A percentile compares a stretch with the other conserved stretches of the same genome.
These are phyloP conservation scores for Candida succiphila DNA, from an alignment of 805 yeast species.

Conservation along the genomic window DNA sequence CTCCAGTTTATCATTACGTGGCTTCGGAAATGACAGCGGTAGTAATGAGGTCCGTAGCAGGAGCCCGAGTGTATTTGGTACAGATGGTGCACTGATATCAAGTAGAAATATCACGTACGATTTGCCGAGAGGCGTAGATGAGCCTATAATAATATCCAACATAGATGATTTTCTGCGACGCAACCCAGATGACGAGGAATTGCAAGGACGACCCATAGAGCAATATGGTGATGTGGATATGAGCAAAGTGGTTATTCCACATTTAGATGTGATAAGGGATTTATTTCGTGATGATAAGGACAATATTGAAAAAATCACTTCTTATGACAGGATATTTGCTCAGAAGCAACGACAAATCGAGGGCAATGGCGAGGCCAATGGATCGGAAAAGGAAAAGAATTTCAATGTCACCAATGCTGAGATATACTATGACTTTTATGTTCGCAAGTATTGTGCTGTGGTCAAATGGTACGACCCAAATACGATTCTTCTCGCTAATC, in stretches of 20 bases:
- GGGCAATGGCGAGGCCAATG: not conserved
- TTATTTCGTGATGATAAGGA: slow-evolving; percentile 3
- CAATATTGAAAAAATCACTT: slow-evolving; percentile 2
- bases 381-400: slow-evolving; percentile 2
- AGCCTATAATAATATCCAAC: slow-evolving; percentile 10
- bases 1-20: slow-evolving; percentile 6
- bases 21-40: slow-evolving; percentile 1
- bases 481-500: slow-evolving; percentile 7
- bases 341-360: not conserved
- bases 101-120: not conserved
- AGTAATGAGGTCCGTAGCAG: not conserved
- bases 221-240: slow-evolving; percentile 2
- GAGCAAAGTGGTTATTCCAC: slow-evolving; percentile 7
- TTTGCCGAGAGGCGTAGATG: not conserved
- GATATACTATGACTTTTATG: slow-evolving; percentile 12
- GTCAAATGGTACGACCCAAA: slow-evolving; percentile 16
- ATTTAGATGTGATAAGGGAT: slow-evolving; percentile 6
- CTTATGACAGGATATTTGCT: slow-evolving; percentile 2
- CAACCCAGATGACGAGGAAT: slow-evolving; percentile 9
- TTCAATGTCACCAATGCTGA: slow-evolving; percentile 10
- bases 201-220: not conserved
- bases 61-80: slow-evolving; percentile 1
- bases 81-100: not conserved
- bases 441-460: slow-evolving; percentile 11
- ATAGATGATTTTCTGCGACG: slow-evolving; percentile 16